These are phyloP conservation scores for Pelargonium fulgidum DNA, from an alignment of 441 rosid species.

Conservation along the genomic window DNA sequence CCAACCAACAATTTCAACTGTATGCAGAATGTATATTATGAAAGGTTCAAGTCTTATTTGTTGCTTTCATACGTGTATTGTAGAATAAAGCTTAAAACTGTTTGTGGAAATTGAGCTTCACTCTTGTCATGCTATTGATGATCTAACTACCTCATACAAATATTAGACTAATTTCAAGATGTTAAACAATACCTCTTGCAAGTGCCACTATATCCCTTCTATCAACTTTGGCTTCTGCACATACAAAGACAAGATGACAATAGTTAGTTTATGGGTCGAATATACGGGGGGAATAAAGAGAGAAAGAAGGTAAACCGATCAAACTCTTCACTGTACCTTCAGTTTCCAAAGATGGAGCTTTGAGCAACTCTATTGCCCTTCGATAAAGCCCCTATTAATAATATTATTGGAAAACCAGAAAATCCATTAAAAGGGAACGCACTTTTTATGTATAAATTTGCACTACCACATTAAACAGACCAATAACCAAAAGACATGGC, in stretches of 20 bases:
- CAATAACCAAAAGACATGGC: neutral
- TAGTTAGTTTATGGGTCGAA: neutral
- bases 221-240: slow-evolving; percentile 26
- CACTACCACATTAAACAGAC: neutral
- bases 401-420: slow-evolving; percentile 4
- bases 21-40: neutral
- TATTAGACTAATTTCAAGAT: neutral
- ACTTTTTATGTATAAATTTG: neutral
- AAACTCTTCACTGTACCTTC: slow-evolving; percentile 36
- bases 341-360: slow-evolving; percentile 59
- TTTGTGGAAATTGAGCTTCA: neutral
- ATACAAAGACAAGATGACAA: slow-evolving; percentile 18
- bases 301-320: neutral
- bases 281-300: neutral
- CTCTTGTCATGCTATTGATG: neutral
- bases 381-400: slow-evolving; percentile 60
- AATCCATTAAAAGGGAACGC: neutral
- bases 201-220: slow-evolving; percentile 60
- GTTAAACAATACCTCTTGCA: slow-evolving; percentile 60
- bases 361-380: slow-evolving; percentile 62
- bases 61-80: neutral
- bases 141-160: neutral
- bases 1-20: neutral
- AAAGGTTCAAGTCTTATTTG: neutral
- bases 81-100: neutral